These are phyloP conservation scores for Scutellaria barbata DNA, from an alignment of 257 asterid genomes.

Conservation along the genomic window DNA sequence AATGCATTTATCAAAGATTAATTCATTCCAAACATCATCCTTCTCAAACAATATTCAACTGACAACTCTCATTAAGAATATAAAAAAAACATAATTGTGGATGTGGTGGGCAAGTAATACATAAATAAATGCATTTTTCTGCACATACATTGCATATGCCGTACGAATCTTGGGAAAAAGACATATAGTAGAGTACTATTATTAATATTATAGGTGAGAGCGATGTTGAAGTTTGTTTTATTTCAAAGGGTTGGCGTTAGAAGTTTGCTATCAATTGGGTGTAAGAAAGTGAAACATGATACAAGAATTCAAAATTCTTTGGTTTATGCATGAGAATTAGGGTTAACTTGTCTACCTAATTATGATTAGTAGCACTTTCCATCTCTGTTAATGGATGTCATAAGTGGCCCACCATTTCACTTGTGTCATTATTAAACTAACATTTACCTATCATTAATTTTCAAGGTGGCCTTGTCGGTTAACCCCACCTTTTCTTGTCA, in stretches of 20 bases:
- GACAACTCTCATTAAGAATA: too few species aligned
- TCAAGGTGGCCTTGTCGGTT: slow-evolving; percentile 1
- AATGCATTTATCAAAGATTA: too few species aligned
- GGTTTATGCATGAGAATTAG: slow-evolving; percentile 31
- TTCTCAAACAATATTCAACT: too few species aligned
- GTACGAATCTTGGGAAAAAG: not conserved
- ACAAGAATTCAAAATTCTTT: not conserved
- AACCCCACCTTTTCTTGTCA: slow-evolving; percentile 10
- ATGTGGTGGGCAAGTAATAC: too few species aligned
- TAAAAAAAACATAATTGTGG: too few species aligned
- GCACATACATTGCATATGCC: not conserved
- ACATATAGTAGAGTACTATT: not conserved
- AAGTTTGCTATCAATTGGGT: slow-evolving; percentile 42
- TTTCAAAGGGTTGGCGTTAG: slow-evolving; percentile 33
- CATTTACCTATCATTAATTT: slow-evolving; percentile 9
- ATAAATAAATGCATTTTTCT: too few species aligned
- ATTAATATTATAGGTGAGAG: not conserved
- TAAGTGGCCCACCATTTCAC: slow-evolving; percentile 24
- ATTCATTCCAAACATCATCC: too few species aligned
- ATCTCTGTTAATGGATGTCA: not conserved
- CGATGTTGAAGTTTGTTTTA: slow-evolving; percentile 12
- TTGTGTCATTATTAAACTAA: not conserved
- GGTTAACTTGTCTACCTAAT: slow-evolving; percentile 23
- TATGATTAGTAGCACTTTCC: slow-evolving; percentile 32
- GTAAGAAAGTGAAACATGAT: slow-evolving; percentile 44